Evolutionary conservation across 805 yeast species (phyloP).

Genomic region (Brettanomyces sp.): DNA sequence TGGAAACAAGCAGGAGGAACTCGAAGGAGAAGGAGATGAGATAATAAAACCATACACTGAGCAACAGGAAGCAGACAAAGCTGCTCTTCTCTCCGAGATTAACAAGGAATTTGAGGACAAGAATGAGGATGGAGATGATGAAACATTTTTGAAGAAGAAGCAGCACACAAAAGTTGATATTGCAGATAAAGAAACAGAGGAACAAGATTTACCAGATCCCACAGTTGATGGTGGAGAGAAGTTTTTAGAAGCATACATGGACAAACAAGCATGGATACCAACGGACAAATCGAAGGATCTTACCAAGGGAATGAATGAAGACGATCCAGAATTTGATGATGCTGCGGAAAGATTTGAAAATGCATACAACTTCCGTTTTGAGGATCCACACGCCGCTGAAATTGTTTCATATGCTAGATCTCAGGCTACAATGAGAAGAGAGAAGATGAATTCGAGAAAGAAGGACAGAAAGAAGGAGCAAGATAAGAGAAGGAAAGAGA

Average conservation of each 20-base stretch:
- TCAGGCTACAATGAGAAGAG: slow-evolving; percentile 85
- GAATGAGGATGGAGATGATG: slow-evolving; percentile 36
- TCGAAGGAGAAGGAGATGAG: slow-evolving; percentile 33
- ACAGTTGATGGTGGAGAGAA: slow-evolving; percentile 44
- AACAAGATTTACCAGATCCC: slow-evolving; percentile 57
- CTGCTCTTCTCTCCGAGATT: slow-evolving; percentile 67
- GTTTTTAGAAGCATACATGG: slow-evolving; percentile 66
- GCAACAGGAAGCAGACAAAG: slow-evolving; percentile 69
- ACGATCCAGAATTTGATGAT: slow-evolving; percentile 82
- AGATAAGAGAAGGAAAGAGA: slow-evolving; percentile 42
- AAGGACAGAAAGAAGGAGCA: slow-evolving; percentile 68
- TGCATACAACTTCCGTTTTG: slow-evolving; percentile 91
- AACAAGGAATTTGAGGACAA: slow-evolving; percentile 53
- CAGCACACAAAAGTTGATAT: slow-evolving; percentile 22
- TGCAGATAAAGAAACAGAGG: slow-evolving; percentile 15
- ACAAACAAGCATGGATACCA: slow-evolving; percentile 86
- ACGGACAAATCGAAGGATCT: slow-evolving; percentile 43
- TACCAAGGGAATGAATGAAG: slow-evolving; percentile 38
- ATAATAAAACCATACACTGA: slow-evolving; percentile 62
- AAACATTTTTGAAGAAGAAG: slow-evolving; percentile 52
- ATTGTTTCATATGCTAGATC: slow-evolving; percentile 91
- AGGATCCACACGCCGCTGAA: slow-evolving; percentile 84
- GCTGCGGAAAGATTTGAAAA: slow-evolving; percentile 87
- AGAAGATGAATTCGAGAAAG: slow-evolving; percentile 65
- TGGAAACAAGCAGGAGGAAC: background rate